These are phyloP conservation scores for Suillus weaverae DNA, from an alignment of 768 basidiomycete genomes.

Conservation along the genomic window DNA sequence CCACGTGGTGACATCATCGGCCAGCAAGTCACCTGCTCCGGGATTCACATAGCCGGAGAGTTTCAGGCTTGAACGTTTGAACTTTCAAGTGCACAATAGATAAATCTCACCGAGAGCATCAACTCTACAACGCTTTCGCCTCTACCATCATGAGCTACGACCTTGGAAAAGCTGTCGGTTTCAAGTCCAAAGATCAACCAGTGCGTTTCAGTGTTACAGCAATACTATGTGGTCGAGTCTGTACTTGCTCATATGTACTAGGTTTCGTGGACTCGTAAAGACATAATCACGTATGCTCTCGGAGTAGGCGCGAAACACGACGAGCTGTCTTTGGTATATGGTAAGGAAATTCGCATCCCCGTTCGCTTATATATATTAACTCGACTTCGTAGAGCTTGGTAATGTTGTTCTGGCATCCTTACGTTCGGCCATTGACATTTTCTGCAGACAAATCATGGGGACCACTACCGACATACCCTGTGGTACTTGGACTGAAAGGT, in stretches of 20 bases:
- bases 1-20: neutral
- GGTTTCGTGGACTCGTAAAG: constrained; percentile 86
- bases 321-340: constrained; percentile 71
- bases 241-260: constrained; percentile 23
- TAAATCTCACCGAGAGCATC: neutral
- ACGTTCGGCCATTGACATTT: neutral
- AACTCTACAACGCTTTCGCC: neutral
- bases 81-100: neutral
- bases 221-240: neutral
- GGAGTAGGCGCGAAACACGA: constrained; percentile 81
- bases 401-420: constrained; percentile 4
- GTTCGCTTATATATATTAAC: constrained; percentile 1
- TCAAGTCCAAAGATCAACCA: constrained; percentile 48
- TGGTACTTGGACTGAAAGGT: constrained; percentile 75
- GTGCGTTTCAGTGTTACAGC: constrained; percentile 37
- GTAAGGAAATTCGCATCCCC: constrained; percentile 35
- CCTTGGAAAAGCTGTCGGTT: constrained; percentile 67
- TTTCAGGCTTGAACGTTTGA: neutral
- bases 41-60: neutral
- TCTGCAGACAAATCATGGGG: constrained; percentile 62
- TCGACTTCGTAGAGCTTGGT: constrained; percentile 50
- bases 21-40: neutral
- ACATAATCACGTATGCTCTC: constrained; percentile 74
- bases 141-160: constrained; percentile 48
- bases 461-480: constrained; percentile 84